phyloP scores from a whole-genome alignment of 2,329 filamentous ascomycete genomes.

The Phoma sp. region DNA sequence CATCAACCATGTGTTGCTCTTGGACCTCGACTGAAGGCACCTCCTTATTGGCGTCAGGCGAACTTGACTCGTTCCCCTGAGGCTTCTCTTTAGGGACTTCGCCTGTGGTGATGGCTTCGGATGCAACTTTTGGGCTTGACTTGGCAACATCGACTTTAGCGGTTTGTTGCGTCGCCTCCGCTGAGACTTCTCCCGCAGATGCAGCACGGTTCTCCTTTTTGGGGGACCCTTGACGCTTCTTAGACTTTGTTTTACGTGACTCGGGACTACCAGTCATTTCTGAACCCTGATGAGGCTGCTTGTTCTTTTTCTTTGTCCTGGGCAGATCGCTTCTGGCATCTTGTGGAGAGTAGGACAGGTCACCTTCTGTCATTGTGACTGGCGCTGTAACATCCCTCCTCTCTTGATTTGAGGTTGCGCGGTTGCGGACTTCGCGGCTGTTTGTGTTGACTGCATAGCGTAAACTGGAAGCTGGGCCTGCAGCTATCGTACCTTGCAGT shows the following conservation, averaged over 20 bases:
- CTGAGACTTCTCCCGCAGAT: not conserved
- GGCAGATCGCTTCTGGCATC: constrained; percentile 44
- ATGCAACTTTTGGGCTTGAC: not conserved
- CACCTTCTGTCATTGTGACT: not conserved
- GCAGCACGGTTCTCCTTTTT: constrained; percentile 10
- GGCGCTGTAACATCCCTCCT: not conserved
- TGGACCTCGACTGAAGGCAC: too few relatives aligned
- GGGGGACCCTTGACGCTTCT: constrained; percentile 20
- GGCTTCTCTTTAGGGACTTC: not conserved
- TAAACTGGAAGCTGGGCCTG: not conserved
- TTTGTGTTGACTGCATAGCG: constrained; percentile 5
- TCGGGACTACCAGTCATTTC: constrained; percentile 21
- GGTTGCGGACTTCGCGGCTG: not conserved
- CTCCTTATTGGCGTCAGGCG: too few relatives aligned
- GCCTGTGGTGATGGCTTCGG: not conserved
- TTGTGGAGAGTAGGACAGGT: constrained; percentile 41
- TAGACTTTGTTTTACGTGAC: constrained; percentile 24
- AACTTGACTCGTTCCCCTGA: not conserved
- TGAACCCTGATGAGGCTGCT: constrained; percentile 8
- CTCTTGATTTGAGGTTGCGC: not conserved
- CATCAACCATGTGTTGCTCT: too few relatives aligned
- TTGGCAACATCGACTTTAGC: not conserved
- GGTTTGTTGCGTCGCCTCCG: not conserved
- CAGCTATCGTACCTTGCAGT: not conserved
- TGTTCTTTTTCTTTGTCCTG: constrained; percentile 16